Evolutionary conservation across 164 flowering plant species (phyloP), one percentile per base, ranked within the genome.

Genomic region (Nymphaea colorata): DNA sequence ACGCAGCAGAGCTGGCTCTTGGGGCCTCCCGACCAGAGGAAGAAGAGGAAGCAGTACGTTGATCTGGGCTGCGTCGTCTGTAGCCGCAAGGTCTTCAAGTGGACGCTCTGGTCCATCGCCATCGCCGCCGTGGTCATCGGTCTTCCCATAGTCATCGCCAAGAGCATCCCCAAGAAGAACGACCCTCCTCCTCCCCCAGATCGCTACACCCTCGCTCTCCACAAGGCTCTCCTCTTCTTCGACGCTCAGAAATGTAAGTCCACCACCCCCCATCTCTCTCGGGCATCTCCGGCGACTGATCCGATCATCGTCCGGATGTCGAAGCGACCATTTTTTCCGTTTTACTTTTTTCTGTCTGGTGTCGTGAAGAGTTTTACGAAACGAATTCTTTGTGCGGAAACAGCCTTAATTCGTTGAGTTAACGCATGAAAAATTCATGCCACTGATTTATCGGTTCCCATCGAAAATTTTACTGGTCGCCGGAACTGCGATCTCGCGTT

Each of bases 221-320:
- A 75, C 61, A 86, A 82, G 69, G 90, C 93, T 6, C 91, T 92
- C 64, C 79, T 79, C 47, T 92, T 92, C 83, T 90, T 92, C 86
- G 82, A 92, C 55, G 96, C 96, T 66, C 98, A 92, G 64, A 87
- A 84, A 70, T 88, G 98, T 87, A 83, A 73, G 95, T 6, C 62
- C 57, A 10, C 42, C 43, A 44, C 44, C 42, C 70, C 51, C 43
- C 45, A 59, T 63, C 55, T 25, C n/a, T 10, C 41, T 53, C 17
- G 2, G 12, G 36, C 36, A 1, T 25, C 36, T 1, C 36, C 36
- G 36, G 36, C 36, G 36, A 25, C 36, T 25, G 36, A 25, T 25
- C 36, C 1, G 36, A 25, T 25, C 36, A 1, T 25, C 36, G 36
- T 25, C 36, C 36, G 36, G 36, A 25, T 25, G 36, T 25, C 36